These are phyloP conservation scores for Eimeria praecox DNA, from an alignment of 169 alveolate species.

Conservation along the genomic window DNA sequence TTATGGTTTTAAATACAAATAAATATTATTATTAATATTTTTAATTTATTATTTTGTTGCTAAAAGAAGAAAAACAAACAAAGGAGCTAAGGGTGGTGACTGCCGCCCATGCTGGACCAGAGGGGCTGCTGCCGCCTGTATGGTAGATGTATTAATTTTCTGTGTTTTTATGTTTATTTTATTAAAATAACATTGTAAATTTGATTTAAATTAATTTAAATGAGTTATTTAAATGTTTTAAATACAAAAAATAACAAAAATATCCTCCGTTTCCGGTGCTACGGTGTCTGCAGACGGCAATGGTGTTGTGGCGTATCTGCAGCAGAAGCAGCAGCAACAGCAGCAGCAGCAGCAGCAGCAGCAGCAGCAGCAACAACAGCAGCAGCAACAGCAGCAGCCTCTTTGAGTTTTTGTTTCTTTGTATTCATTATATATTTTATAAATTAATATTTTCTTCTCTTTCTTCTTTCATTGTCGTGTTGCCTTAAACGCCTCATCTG, in stretches of 20 bases:
- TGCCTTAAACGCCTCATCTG: neutral
- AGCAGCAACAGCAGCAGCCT: neutral
- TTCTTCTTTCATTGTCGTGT: neutral
- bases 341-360: constrained; percentile 10
- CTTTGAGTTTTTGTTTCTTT: neutral
- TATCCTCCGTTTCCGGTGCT: neutral
- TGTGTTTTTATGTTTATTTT: neutral
- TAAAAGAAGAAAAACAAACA: neutral
- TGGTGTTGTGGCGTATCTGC: too few species aligned
- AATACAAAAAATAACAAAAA: too few species aligned
- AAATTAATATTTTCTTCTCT: too few species aligned
- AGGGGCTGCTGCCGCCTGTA: neutral
- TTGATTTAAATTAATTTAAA: too few species aligned
- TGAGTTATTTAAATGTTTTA: too few species aligned
- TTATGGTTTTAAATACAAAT: too few species aligned
- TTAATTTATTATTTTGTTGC: too few species aligned
- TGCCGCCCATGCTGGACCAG: neutral
- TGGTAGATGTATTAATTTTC: neutral
- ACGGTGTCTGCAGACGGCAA: neutral
- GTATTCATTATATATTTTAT: neutral
- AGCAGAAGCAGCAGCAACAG: too few species aligned
- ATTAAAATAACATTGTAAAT: too few species aligned
- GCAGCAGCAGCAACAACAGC: neutral
- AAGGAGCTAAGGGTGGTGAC: neutral
- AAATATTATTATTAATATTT: too few species aligned